A percentile compares a stretch with the other conserved stretches of the same genome.
Evolutionary conservation across 495 filamentous ascomycete genomes (phyloP).

Genomic region (Clavariopsis aquatica): DNA sequence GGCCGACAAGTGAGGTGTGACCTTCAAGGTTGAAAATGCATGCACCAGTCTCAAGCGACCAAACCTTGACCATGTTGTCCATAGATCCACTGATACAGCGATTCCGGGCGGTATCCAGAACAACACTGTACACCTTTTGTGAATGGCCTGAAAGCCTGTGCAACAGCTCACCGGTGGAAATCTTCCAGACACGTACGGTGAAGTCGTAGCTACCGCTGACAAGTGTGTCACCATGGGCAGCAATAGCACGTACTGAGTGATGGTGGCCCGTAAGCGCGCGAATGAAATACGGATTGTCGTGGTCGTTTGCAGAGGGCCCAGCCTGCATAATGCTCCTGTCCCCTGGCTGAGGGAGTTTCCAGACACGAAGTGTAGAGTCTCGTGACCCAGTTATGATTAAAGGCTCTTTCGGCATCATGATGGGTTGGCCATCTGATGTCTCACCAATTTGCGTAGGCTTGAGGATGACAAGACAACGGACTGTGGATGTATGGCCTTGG

Average conservation of each 20-base stretch:
- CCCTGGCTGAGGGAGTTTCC: constrained; percentile 85
- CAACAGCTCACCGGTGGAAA: constrained; percentile 88
- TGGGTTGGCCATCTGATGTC: constrained; percentile 67
- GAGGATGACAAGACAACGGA: constrained; percentile 92
- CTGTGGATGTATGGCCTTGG: constrained; percentile 95
- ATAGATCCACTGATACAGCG: constrained; percentile 98
- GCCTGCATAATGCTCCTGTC: constrained; percentile 75
- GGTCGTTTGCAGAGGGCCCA: constrained; percentile 72
- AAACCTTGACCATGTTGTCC: constrained; percentile 97
- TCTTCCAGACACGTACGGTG: constrained; percentile 95
- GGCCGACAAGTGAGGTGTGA: constrained; percentile 87
- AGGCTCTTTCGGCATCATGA: constrained; percentile 88
- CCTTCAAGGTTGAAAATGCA: constrained; percentile 90
- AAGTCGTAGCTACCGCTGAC: constrained; percentile 98
- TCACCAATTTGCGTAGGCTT: constrained; percentile 78
- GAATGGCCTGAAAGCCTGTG: constrained; percentile 86
- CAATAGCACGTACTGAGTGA: constrained; percentile 97
- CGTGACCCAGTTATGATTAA: constrained; percentile 97
- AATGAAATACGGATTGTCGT: constrained; percentile 91
- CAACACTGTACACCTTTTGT: constrained; percentile 97
- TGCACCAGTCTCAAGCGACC: constrained; percentile 88
- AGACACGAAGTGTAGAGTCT: constrained; percentile 91
- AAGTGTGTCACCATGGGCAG: constrained; percentile 92
- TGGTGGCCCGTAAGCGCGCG: constrained; percentile 82
- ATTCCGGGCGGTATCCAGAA: constrained; percentile 86